Conservation (phyloP, 768 basidiomycete genomes). For the Podaxis rugospora region DNA sequence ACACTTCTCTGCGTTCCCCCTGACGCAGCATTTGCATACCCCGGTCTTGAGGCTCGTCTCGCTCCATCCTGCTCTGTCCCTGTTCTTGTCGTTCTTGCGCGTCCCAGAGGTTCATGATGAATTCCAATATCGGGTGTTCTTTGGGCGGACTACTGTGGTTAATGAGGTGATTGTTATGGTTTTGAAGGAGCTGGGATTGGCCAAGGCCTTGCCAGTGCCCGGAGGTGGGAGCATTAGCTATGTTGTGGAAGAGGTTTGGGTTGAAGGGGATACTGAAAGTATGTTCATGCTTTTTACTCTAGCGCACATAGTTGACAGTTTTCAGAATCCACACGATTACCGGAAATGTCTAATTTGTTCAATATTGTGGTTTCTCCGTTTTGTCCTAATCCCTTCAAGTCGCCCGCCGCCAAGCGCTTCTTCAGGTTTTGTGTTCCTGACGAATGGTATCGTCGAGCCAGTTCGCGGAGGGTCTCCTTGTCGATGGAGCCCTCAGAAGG, state of each 20-base stretch:
- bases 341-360: constrained; percentile 36
- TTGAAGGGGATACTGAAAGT: constrained; percentile 51
- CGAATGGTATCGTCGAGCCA: constrained; percentile 75
- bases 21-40: constrained; percentile 63
- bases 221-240: constrained; percentile 72
- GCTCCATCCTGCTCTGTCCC: constrained; percentile 52
- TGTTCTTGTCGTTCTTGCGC: constrained; percentile 53
- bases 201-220: constrained; percentile 59
- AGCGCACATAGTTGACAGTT: neutral
- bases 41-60: constrained; percentile 71
- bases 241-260: constrained; percentile 67
- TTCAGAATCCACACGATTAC: constrained; percentile 41
- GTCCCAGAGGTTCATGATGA: constrained; percentile 78
- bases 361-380: constrained; percentile 38
- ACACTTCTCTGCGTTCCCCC: constrained; percentile 66
- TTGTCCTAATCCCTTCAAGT: constrained; percentile 36
- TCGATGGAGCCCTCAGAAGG: constrained; percentile 48
- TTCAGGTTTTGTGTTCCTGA: constrained; percentile 72
- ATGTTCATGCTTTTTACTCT: constrained; percentile 23
- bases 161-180: constrained; percentile 48
- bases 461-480: constrained; percentile 45
- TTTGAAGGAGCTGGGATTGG: constrained; percentile 62
- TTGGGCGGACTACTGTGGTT: constrained; percentile 54
- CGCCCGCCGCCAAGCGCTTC: constrained; percentile 32
- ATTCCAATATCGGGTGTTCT: constrained; percentile 60